Base-by-base conservation (phyloP, 352 stramenopile genomes). In the Phytopythium chamaehyphon region DNA sequence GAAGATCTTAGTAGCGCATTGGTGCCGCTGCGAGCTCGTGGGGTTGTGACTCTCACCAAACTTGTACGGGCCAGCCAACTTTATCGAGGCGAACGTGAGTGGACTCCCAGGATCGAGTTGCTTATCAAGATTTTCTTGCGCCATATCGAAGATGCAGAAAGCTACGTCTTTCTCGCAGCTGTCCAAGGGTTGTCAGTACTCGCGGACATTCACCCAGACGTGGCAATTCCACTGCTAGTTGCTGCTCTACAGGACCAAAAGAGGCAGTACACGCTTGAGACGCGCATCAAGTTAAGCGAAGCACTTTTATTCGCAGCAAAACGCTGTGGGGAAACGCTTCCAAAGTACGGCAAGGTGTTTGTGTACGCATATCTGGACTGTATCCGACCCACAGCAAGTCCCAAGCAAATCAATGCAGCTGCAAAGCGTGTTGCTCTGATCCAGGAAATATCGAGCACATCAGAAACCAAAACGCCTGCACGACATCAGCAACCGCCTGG, bases 211-310 rank as follows among this genome's bases (percentile, higher is more conserved):
- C 74, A 92, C 37, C 60, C 82, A 1, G 60, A 83, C 46, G 65
- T 84, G 4, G 74, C 84, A 2, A 86, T 94, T 38, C 80, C 82
- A 21, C 35, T 77, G n/a, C 66, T 93, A 12, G 75, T 91, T 11
- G 57, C 62, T 2, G 66, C 65, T 7, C 49, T 92, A 3, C 57
- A 55, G 12, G 74, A 93, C 37, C 28, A 11, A 14, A 42, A 12
- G 21, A 51, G 52, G 15, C 64, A 16, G 3, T 61, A 76, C 15
- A 79, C 79, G 10, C 26, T 90, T 0, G 80, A 90, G 52, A 69
- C 61, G 57, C 80, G 83, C 38, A 93, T 93, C 63, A 95, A 95
- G 47, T 53, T 95, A 18, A 90, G 82, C 53, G 84, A 95, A 57
- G 80, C 84, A 11, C 57, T 95, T 47, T 45, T 95, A 23, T 92